phyloP scores from a whole-genome alignment of 192 early-diverging fungal genomes.

The Pecoramyces ruminantium region DNA sequence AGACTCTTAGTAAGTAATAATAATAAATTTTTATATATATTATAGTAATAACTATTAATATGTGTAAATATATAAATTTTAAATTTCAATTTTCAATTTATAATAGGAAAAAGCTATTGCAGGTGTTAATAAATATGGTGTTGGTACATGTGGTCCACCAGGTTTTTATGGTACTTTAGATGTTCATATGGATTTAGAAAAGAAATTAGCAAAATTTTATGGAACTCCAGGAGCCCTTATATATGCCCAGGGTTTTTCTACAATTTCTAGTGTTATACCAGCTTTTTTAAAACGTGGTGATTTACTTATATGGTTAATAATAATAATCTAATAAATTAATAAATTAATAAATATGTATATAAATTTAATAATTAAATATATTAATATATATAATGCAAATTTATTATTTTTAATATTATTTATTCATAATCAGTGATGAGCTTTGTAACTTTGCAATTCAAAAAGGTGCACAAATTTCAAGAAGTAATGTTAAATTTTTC shows the following conservation, averaged over 20 bases:
- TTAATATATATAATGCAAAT: too few relatives aligned
- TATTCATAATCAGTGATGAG: slow-evolving; percentile 50
- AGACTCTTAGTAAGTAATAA: slow-evolving; percentile 22
- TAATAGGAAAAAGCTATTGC: slow-evolving; percentile 55
- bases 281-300: slow-evolving; percentile 95
- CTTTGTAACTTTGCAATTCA: slow-evolving; percentile 74
- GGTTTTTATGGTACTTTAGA: slow-evolving; percentile 91
- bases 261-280: slow-evolving; percentile 79
- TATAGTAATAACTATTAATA: too few relatives aligned
- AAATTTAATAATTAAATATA: too few relatives aligned
- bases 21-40: background rate
- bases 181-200: slow-evolving; percentile 88
- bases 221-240: slow-evolving; percentile 75
- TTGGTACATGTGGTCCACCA: slow-evolving; percentile 87
- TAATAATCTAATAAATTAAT: too few relatives aligned
- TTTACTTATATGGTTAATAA: slow-evolving; percentile 40
- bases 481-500: slow-evolving; percentile 74
- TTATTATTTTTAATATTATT: too few relatives aligned
- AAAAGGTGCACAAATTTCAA: slow-evolving; percentile 76
- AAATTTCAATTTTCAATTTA: too few relatives aligned
- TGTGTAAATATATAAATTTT: too few relatives aligned
- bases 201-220: slow-evolving; percentile 63
- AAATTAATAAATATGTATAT: too few relatives aligned
- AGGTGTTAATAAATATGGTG: slow-evolving; percentile 80
- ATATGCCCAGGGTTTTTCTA: slow-evolving; percentile 89